These are phyloP conservation scores for Isochrysis galbana DNA, from an alignment of 78 protist species.

Conservation along the genomic window DNA sequence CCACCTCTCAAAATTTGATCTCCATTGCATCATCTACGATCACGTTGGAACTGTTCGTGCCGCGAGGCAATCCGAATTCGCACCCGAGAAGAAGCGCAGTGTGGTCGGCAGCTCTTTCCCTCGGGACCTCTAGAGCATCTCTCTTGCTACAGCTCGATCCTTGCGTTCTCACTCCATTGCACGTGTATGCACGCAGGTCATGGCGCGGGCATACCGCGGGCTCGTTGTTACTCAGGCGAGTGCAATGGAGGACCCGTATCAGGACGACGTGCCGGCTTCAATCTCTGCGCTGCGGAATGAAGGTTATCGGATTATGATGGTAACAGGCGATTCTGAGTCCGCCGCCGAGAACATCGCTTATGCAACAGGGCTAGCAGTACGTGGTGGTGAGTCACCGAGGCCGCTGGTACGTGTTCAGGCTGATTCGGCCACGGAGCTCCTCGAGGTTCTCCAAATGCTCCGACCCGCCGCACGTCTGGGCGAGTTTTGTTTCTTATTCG, in stretches of 20 bases:
- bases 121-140: too few species aligned
- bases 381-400: background rate
- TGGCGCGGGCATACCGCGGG: too few species aligned
- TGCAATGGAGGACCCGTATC: background rate
- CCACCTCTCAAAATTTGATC: too few species aligned
- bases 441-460: background rate
- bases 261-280: background rate
- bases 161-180: too few species aligned
- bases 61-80: too few species aligned
- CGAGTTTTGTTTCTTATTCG: background rate
- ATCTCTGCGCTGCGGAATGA: background rate
- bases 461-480: background rate
- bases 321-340: background rate
- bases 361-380: background rate
- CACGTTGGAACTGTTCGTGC: too few species aligned
- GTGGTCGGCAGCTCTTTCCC: too few species aligned
- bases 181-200: too few species aligned
- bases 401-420: background rate
- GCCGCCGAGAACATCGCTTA: slow-evolving; percentile 6
- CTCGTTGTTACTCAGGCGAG: background rate
- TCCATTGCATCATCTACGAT: too few species aligned
- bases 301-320: background rate
- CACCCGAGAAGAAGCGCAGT: too few species aligned
- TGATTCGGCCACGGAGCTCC: background rate
- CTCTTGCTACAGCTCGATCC: too few species aligned